Percentiles rank a stretch among this genome's conserved stretches.
These are phyloP conservation scores for Monosporozyma aquatica DNA, from an alignment of 805 yeast species.

Conservation along the genomic window DNA sequence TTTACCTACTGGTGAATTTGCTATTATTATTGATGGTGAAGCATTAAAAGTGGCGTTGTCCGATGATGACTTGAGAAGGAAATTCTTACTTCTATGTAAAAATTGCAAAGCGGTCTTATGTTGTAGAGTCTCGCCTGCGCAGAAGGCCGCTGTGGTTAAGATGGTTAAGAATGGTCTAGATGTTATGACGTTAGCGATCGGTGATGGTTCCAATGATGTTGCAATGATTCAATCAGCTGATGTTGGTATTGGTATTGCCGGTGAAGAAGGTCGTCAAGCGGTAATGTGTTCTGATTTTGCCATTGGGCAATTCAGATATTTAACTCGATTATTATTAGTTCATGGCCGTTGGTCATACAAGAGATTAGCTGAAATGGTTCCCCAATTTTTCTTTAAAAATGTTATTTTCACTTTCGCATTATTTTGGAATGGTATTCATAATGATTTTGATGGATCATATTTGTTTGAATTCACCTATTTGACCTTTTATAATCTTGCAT, in stretches of 20 bases:
- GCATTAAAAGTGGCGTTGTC: conserved; percentile 51
- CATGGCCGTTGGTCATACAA: conserved; percentile 87
- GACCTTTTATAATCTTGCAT: conserved; percentile 77
- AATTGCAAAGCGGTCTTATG: conserved; percentile 76
- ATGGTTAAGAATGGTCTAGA: conserved; percentile 64
- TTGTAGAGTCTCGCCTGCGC: conserved; percentile 84
- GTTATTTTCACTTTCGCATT: conserved; percentile 64
- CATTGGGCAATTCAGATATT: conserved; percentile 72
- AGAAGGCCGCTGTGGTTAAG: conserved; percentile 73
- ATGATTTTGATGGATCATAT: conserved; percentile 72
- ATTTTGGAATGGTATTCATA: conserved; percentile 74
- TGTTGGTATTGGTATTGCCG: conserved; percentile 84
- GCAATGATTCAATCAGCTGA: conserved; percentile 87
- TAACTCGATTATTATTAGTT: conserved; percentile 55
- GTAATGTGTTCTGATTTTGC: conserved; percentile 86
- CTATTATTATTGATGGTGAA: conserved; percentile 73
- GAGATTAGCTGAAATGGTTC: conserved; percentile 76
- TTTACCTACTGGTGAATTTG: conserved; percentile 62
- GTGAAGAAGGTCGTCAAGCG: conserved; percentile 87
- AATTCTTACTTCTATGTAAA: conserved; percentile 63
- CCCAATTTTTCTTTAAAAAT: conserved; percentile 71
- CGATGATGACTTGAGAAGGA: conserved; percentile 38
- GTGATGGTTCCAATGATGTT: conserved; percentile 85
- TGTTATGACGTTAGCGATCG: conserved; percentile 81
- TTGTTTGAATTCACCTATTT: conserved; percentile 69